phyloP scores from a whole-genome alignment of 139 green algal species.

The Diplosphaera chodatii region DNA sequence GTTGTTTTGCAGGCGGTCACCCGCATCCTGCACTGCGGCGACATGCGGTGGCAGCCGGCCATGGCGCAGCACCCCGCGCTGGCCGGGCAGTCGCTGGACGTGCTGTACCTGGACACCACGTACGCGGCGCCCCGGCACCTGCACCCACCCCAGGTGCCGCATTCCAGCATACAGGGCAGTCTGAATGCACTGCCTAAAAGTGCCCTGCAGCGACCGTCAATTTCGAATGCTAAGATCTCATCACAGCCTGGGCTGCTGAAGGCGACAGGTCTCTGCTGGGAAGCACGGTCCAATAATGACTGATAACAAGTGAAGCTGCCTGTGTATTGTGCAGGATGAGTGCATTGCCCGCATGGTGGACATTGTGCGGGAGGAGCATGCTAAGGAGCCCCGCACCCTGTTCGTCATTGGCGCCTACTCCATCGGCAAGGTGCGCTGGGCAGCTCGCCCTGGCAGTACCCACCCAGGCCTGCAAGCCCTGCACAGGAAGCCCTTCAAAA shows the following conservation, averaged over 20 bases:
- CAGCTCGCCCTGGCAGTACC: no score
- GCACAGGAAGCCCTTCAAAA: no score
- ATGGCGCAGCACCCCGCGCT: constrained; percentile 47
- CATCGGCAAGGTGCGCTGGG: constrained; percentile 61
- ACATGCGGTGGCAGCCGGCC: constrained; percentile 48
- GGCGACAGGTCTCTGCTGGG: no score
- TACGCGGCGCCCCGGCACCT: constrained; percentile 52
- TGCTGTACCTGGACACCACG: constrained; percentile 73
- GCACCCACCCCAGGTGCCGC: constrained; percentile 42
- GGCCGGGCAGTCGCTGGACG: constrained; percentile 30
- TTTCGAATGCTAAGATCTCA: no score
- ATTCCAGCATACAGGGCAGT: no score
- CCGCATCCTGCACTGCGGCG: constrained; percentile 66
- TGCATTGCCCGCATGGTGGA: constrained; percentile 23
- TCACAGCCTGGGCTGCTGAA: no score
- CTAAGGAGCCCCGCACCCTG: constrained; percentile 35
- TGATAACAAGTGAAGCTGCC: background rate
- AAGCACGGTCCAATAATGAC: no score
- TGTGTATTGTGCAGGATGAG: constrained; percentile 11
- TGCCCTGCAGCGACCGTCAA: no score
- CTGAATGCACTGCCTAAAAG: no score
- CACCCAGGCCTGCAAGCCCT: no score
- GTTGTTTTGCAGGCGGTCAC: background rate
- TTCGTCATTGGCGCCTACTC: constrained; percentile 64
- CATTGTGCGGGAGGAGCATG: constrained; percentile 24